Evolutionary conservation across 225 moss, liverwort and hornwort species (phyloP).

Genomic region (Lunularia cruciata): DNA sequence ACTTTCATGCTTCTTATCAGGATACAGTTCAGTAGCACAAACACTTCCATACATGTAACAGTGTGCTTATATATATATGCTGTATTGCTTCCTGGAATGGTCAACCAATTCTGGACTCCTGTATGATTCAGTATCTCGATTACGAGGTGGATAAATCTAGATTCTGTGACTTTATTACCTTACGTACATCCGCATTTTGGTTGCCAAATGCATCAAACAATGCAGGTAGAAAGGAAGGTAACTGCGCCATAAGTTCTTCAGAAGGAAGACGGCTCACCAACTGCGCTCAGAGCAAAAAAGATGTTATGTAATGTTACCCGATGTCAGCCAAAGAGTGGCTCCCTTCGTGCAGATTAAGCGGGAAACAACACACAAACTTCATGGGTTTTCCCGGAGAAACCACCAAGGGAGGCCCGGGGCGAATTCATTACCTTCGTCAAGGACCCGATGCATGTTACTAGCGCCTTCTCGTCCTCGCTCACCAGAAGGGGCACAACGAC

Average conservation of each 20-base stretch:
- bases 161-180: constrained; percentile 57
- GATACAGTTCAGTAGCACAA: constrained; percentile 58
- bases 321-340: background rate
- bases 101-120: no score
- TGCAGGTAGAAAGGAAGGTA: constrained; percentile 82
- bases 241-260: constrained; percentile 69
- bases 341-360: background rate
- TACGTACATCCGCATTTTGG: constrained; percentile 91
- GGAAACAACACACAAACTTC: background rate
- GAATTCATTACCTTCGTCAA: constrained; percentile 65
- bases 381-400: constrained; percentile 2
- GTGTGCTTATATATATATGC: no score
- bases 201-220: constrained; percentile 94
- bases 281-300: constrained; percentile 23
- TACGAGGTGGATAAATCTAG: no score
- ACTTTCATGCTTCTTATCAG: no score
- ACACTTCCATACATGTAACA: constrained; percentile 58
- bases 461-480: constrained; percentile 79
- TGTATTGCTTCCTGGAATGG: no score
- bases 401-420: background rate
- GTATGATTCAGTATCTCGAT: no score
- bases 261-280: constrained; percentile 82
- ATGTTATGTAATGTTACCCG: background rate
- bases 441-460: constrained; percentile 88
- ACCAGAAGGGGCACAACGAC: constrained; percentile 86